Evolutionary conservation across 805 yeast species (phyloP), one percentile per base, ranked within the genome.

Genomic region (Yarrowia keelungensis): DNA sequence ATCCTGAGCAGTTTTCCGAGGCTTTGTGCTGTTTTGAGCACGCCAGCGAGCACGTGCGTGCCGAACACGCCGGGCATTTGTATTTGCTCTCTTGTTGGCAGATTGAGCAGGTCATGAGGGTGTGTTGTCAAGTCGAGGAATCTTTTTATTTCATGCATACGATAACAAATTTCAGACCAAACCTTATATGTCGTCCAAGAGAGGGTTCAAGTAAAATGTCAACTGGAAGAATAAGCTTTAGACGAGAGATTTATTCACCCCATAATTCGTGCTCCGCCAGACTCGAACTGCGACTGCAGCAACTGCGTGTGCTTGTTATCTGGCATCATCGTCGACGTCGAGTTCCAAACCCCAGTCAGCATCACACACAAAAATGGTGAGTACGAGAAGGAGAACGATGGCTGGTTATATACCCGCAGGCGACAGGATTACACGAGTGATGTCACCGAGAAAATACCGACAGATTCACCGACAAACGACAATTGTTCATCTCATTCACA

Each of bases 1-100:
- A 71, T 0, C 97, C 97, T 3, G 86, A 79, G 75, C 98, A 93
- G 22, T 81, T 81, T 9, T 84, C 79, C 65, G 84, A 84, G 5
- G 72, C 73, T 76, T 92, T 92, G 75, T 93, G 98, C 26, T 82
- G 75, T 70, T 85, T 86, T 36, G 89, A 90, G 79, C 97, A 93
- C 9, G 74, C 81, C 8, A 90, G 75, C 0, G 90, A 86, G 75
- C 98, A 93, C 0, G 94, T 89, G 69, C 79, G 82, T 5, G 80
- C 76, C 7, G 79, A 78, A 75, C 98, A 93, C 16, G 89, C 88
- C 0, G 97, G 97, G 76, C 98, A 93, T 14, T 83, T 86, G 76
- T 93, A 93, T 74, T 88, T 89, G 69, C 82, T 80, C 35, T 72
- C 76, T 5, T 79, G 74, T 19, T 76, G 75, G 71, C 90, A 87